These are phyloP conservation scores for Solanum etuberosum DNA, from an alignment of 257 asterid species.

Conservation along the genomic window DNA sequence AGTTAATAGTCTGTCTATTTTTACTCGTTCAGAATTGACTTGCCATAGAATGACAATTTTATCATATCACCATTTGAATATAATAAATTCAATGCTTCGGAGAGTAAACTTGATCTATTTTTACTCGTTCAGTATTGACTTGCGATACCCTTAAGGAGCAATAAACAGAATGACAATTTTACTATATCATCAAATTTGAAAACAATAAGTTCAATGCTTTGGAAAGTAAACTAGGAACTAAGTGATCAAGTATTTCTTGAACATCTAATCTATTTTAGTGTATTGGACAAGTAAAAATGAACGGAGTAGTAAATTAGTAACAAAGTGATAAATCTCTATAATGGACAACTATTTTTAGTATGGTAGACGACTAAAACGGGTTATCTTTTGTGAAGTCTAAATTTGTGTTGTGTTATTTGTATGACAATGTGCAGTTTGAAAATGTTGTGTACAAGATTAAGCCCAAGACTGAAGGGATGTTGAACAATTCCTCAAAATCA, in stretches of 20 bases:
- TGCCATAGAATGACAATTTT: neutral
- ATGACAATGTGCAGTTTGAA: slow-evolving; percentile 44
- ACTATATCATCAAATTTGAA: too few species aligned
- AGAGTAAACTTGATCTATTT: neutral
- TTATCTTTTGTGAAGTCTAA: neutral
- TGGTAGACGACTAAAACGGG: neutral
- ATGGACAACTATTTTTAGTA: neutral
- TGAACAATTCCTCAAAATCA: neutral
- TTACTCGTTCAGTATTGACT: too few species aligned
- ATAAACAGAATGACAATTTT: neutral
- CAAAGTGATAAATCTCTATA: neutral
- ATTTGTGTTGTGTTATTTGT: neutral
- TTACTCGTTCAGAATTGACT: too few species aligned
- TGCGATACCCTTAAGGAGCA: neutral
- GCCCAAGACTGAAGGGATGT: slow-evolving; percentile 8
- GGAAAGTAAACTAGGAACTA: too few species aligned
- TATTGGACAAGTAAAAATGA: too few species aligned
- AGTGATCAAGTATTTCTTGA: neutral
- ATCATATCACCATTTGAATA: accelerated
- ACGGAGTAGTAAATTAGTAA: too few species aligned
- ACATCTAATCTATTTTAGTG: too few species aligned
- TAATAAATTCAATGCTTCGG: neutral
- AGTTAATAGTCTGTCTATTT: neutral
- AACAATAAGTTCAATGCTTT: neutral
- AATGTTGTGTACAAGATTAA: slow-evolving; percentile 46